A percentile compares a stretch with the other conserved stretches of the same genome.
phyloP scores from a whole-genome alignment of 805 yeast genomes.

The Cyberlindnera subsufficiens region DNA sequence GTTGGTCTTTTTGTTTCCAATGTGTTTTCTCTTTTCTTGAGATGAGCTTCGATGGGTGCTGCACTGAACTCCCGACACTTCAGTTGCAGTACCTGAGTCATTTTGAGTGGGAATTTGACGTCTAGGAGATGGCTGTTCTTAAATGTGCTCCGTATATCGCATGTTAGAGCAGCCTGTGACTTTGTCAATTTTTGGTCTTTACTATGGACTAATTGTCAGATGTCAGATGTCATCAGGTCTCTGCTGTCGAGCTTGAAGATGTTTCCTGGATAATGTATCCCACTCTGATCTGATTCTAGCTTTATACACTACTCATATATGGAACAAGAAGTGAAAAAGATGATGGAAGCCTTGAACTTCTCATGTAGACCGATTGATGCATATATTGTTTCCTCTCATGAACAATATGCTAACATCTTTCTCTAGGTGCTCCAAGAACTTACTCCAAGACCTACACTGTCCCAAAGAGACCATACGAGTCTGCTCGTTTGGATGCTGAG shows the following conservation, averaged over 20 bases:
- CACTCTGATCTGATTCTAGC: constrained; percentile 3
- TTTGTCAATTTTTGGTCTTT: too few species aligned
- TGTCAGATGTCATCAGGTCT: too few species aligned
- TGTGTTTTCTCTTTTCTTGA: constrained; percentile 3
- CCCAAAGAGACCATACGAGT: constrained; percentile 99
- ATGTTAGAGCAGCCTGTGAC: background rate
- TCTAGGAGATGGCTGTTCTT: background rate
- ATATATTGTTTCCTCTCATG: background rate
- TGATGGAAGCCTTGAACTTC: background rate
- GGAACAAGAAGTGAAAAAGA: constrained; percentile 6
- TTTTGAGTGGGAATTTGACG: constrained; percentile 1
- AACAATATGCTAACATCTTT: constrained; percentile 15
- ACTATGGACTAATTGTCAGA: too few species aligned
- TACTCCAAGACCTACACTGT: constrained; percentile 99
- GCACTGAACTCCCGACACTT: constrained; percentile 88
- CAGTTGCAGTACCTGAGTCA: constrained; percentile 33
- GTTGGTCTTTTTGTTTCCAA: constrained; percentile 1
- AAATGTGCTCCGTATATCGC: background rate
- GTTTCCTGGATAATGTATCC: background rate
- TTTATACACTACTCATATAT: constrained; percentile 1
- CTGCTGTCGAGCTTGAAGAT: background rate
- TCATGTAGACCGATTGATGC: constrained; percentile 7
- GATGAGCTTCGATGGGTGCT: constrained; percentile 16
- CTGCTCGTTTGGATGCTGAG: constrained; percentile 99
- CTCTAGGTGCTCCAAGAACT: constrained; percentile 94